Percentiles rank a stretch among this genome's conserved stretches.
These are phyloP conservation scores for Coccomyxa subellipsoidea DNA, from an alignment of 163 green algal species.

Conservation along the genomic window DNA sequence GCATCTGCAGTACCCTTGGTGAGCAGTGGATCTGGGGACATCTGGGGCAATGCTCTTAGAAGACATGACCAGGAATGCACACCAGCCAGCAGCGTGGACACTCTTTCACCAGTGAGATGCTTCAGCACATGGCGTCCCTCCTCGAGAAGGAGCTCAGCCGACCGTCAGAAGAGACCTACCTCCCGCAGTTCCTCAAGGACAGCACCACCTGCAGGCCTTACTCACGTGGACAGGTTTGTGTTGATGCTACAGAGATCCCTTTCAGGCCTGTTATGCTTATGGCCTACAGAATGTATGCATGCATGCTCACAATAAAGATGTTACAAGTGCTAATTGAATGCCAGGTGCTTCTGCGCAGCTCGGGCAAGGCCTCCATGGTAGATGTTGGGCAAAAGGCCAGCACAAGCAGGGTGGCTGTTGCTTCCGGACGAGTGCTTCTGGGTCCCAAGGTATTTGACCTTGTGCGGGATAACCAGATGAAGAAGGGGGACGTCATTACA, in stretches of 20 bases:
- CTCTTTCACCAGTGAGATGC: too few species aligned
- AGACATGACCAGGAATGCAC: too few species aligned
- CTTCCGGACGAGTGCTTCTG: conserved; percentile 59
- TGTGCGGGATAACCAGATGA: conserved; percentile 34
- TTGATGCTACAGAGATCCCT: neutral
- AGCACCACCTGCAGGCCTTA: neutral
- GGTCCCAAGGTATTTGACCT: conserved; percentile 48
- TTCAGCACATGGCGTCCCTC: too few species aligned
- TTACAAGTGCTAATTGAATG: too few species aligned
- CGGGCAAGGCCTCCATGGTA: conserved; percentile 47
- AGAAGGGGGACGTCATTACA: conserved; percentile 69
- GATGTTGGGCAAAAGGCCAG: conserved; percentile 49
- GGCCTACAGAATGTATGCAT: neutral
- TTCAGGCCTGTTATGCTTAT: neutral
- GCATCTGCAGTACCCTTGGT: too few species aligned
- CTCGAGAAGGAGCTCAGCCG: too few species aligned
- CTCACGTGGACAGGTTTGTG: neutral
- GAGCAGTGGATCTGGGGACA: too few species aligned
- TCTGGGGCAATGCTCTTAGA: too few species aligned
- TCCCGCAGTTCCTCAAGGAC: too few species aligned
- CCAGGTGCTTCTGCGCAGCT: neutral
- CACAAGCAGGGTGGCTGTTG: conserved; percentile 50
- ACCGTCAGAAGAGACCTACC: neutral
- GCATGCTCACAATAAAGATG: neutral
- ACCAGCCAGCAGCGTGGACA: too few species aligned